phyloP scores from a whole-genome alignment of 441 rosid species.

The Croton setiger region DNA sequence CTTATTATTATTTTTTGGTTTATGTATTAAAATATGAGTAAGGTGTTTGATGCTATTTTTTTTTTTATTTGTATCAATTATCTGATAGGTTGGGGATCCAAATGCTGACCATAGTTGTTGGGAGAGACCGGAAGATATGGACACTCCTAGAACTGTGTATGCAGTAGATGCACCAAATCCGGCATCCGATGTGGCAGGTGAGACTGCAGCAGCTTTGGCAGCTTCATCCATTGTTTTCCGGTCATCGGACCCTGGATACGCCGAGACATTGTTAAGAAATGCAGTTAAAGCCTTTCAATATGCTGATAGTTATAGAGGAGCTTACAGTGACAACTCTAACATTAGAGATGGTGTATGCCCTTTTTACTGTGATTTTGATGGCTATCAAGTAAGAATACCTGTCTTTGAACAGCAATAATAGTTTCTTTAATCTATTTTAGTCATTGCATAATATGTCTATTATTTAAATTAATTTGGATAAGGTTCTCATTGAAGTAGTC shows the following conservation, averaged over 20 bases:
- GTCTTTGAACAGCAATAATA: not conserved
- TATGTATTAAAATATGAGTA: not conserved
- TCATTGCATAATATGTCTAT: not conserved
- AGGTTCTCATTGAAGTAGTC: not conserved
- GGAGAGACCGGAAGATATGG: conserved; percentile 98
- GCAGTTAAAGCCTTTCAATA: conserved; percentile 57
- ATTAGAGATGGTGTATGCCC: conserved; percentile 75
- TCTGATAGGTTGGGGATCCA: conserved; percentile 82
- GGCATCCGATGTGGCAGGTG: conserved; percentile 90
- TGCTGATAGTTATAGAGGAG: conserved; percentile 85
- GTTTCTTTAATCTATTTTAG: not conserved
- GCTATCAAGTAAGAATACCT: conserved; percentile 58
- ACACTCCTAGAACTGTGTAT: conserved; percentile 71
- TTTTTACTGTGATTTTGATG: conserved; percentile 87
- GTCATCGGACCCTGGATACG: conserved; percentile 71
- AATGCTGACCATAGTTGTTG: conserved; percentile 76
- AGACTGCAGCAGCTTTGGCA: conserved; percentile 82
- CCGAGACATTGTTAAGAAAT: conserved; percentile 63
- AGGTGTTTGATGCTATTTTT: not conserved
- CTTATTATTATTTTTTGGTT: not conserved
- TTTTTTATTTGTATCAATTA: not conserved
- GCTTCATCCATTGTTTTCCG: conserved; percentile 81
- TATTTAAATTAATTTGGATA: not conserved
- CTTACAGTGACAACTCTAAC: conserved; percentile 75
- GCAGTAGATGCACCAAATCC: conserved; percentile 82